Evolutionary conservation across 805 yeast species (phyloP).

Genomic region (Hanseniaspora mollemarum): DNA sequence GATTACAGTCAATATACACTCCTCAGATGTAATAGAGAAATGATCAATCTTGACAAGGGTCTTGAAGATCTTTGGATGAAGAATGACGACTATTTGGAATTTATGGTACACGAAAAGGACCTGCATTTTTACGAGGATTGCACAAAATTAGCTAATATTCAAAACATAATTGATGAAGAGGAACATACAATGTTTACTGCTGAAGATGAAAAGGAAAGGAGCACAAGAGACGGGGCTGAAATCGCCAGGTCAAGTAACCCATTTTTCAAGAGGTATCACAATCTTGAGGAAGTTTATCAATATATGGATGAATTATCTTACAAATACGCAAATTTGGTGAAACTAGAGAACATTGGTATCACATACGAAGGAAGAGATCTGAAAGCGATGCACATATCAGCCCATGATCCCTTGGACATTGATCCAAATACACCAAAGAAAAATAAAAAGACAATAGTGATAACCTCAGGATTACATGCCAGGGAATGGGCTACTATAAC

Average conservation of each 20-base stretch:
- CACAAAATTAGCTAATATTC: conserved; percentile 45
- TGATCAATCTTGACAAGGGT: not conserved
- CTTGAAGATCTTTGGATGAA: conserved; percentile 39
- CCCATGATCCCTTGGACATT: conserved; percentile 32
- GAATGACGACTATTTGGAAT: conserved; percentile 37
- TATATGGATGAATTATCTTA: conserved; percentile 57
- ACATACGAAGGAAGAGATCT: conserved; percentile 66
- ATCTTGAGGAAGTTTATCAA: conserved; percentile 52
- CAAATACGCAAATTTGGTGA: conserved; percentile 54
- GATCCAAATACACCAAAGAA: conserved; percentile 23
- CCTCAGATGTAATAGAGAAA: not conserved
- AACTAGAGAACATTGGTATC: conserved; percentile 56
- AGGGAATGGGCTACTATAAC: conserved; percentile 81
- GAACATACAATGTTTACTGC: conserved; percentile 30
- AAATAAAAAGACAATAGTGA: conserved; percentile 52
- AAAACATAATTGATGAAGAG: conserved; percentile 46
- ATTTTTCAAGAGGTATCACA: conserved; percentile 62
- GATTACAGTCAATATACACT: not conserved
- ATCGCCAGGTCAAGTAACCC: conserved; percentile 32
- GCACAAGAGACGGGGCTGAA: conserved; percentile 8
- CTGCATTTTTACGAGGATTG: conserved; percentile 24
- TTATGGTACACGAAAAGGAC: conserved; percentile 26
- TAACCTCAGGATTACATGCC: conserved; percentile 80
- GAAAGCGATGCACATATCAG: conserved; percentile 53
- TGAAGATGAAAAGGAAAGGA: conserved; percentile 7